A percentile compares a stretch with the other conserved stretches of the same genome.
Evolutionary conservation across 2,329 filamentous ascomycete genomes (phyloP).

Genomic region (Annulohypoxylon truncatum): DNA sequence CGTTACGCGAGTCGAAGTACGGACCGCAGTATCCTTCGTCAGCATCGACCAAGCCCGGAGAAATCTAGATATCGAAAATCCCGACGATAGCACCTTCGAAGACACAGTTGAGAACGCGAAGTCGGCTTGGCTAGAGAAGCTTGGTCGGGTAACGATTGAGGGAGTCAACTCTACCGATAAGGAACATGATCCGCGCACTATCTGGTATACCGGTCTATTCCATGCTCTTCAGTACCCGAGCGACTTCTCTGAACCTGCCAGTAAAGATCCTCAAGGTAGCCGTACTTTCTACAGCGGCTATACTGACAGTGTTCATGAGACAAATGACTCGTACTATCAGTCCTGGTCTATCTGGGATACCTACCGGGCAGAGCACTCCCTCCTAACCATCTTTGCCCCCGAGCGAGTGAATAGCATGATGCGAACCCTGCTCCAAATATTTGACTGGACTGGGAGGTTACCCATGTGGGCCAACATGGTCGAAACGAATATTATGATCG

Average conservation of each 20-base stretch:
- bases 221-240: slow-evolving; percentile 61
- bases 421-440: slow-evolving; percentile 58
- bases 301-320: slow-evolving; percentile 56
- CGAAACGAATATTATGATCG: slow-evolving; percentile 64
- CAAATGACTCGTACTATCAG: slow-evolving; percentile 60
- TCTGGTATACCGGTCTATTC: slow-evolving; percentile 60
- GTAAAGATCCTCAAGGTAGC: slow-evolving; percentile 24
- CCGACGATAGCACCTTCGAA: slow-evolving; percentile 52
- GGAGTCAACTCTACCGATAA: slow-evolving; percentile 56
- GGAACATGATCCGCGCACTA: slow-evolving; percentile 56
- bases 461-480: slow-evolving; percentile 63
- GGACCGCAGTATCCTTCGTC: slow-evolving; percentile 60
- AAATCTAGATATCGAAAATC: slow-evolving; percentile 58
- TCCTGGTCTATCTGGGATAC: slow-evolving; percentile 65
- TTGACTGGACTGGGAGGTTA: slow-evolving; percentile 59
- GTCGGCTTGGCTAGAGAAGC: slow-evolving; percentile 58
- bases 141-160: slow-evolving; percentile 56
- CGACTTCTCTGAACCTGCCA: slow-evolving; percentile 59
- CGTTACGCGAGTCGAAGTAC: slow-evolving; percentile 54
- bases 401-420: slow-evolving; percentile 61
- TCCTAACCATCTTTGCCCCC: slow-evolving; percentile 58
- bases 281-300: slow-evolving; percentile 60
- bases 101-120: slow-evolving; percentile 56
- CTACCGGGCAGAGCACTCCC: slow-evolving; percentile 59
- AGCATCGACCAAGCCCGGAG: slow-evolving; percentile 59